Conservation (phyloP, 2,329 filamentous ascomycete genomes). For the Zasmidium citrigriseum region DNA sequence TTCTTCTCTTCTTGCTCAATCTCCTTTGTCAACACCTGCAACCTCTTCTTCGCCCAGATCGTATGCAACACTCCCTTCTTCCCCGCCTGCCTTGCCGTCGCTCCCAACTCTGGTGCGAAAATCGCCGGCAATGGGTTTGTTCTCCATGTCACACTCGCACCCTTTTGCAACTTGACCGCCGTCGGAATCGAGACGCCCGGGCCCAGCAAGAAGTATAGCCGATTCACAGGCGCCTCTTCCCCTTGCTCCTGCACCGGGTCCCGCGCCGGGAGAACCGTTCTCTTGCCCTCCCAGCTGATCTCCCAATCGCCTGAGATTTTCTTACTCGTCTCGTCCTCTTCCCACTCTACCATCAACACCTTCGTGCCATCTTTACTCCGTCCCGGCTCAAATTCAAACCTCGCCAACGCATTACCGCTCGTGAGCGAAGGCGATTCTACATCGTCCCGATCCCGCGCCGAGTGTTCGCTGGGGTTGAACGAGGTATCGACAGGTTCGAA, state of each 20-base stretch:
- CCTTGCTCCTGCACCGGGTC: conserved; percentile 45
- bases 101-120: conserved; percentile 74
- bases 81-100: conserved; percentile 65
- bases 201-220: conserved; percentile 79
- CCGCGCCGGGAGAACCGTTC: conserved; percentile 66
- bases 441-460: conserved; percentile 23
- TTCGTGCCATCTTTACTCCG: conserved; percentile 77
- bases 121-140: conserved; percentile 85
- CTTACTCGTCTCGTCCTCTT: conserved; percentile 58
- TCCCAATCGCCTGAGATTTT: conserved; percentile 64
- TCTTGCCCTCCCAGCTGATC: conserved; percentile 80
- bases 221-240: conserved; percentile 47
- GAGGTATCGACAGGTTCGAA: conserved; percentile 47
- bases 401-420: conserved; percentile 65
- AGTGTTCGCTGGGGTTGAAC: conserved; percentile 24
- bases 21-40: conserved; percentile 74
- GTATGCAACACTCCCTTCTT: conserved; percentile 84
- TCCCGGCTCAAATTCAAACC: conserved; percentile 83
- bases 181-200: conserved; percentile 71
- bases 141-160: conserved; percentile 49
- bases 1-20: conserved; percentile 70
- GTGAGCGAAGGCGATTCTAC: conserved; percentile 49
- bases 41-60: conserved; percentile 82
- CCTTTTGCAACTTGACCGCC: conserved; percentile 62
- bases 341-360: conserved; percentile 92